phyloP scores from a whole-genome alignment of 2,329 filamentous ascomycete species.

The Dactylellina drechsleri region DNA sequence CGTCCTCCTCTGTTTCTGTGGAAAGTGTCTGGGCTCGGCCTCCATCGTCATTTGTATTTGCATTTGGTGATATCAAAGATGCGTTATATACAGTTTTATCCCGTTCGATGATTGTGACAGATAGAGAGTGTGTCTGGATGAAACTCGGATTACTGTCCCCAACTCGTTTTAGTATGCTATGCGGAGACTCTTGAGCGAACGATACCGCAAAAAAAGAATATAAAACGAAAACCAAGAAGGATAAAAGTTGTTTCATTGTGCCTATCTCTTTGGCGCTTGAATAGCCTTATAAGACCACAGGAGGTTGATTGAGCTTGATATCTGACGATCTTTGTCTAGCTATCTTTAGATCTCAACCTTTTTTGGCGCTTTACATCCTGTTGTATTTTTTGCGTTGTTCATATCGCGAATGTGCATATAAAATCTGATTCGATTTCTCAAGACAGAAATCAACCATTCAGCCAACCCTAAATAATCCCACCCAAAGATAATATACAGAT shows the following conservation, averaged over 20 bases:
- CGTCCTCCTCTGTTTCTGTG: not conserved
- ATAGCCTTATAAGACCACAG: not conserved
- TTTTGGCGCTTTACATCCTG: slow-evolving; percentile 9
- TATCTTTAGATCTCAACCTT: not conserved
- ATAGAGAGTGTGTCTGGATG: too few species aligned
- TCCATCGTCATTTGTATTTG: slow-evolving; percentile 13
- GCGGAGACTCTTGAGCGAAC: slow-evolving; percentile 1
- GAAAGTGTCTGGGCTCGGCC: slow-evolving; percentile 12
- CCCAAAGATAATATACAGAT: not conserved
- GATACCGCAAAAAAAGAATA: not conserved
- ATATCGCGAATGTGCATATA: not conserved
- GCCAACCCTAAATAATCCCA: not conserved
- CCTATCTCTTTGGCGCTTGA: not conserved
- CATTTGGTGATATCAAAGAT: slow-evolving; percentile 10
- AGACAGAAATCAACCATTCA: not conserved
- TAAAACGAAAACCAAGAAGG: not conserved
- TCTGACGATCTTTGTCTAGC: slow-evolving; percentile 24
- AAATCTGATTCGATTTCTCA: not conserved
- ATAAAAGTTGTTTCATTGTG: slow-evolving; percentile 9
- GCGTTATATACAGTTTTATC: not conserved
- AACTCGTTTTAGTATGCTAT: not conserved
- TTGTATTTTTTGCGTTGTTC: slow-evolving; percentile 47
- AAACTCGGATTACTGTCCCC: not conserved
- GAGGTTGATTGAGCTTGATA: slow-evolving; percentile 47
- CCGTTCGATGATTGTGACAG: too few species aligned